phyloP scores from a whole-genome alignment of 2,329 filamentous ascomycete genomes.

The Malbranchea cinnamomea region DNA sequence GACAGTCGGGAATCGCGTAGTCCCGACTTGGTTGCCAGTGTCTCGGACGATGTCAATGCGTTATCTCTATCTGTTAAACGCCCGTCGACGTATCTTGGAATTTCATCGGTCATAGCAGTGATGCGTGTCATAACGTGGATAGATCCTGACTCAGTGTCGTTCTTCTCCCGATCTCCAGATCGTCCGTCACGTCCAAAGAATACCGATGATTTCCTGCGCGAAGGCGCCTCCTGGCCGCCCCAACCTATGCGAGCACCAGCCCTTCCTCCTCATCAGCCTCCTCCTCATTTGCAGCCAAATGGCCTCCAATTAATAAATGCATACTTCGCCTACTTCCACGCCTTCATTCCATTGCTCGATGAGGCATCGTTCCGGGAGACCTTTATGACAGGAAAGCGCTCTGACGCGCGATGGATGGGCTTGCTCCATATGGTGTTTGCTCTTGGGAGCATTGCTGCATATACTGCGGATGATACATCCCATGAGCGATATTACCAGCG shows the following conservation, averaged over 20 bases:
- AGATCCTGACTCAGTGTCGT: constrained; percentile 35
- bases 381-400: constrained; percentile 46
- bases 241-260: constrained; percentile 18
- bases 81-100: constrained; percentile 51
- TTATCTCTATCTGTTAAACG: constrained; percentile 48
- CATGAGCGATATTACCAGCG: constrained; percentile 57
- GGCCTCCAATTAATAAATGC: constrained; percentile 56
- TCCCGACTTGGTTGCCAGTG: constrained; percentile 41
- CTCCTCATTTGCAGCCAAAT: constrained; percentile 39
- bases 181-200: constrained; percentile 21
- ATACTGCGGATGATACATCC: constrained; percentile 45
- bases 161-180: constrained; percentile 30
- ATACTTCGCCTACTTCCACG: constrained; percentile 61
- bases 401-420: constrained; percentile 55
- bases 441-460: constrained; percentile 56
- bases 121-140: constrained; percentile 52
- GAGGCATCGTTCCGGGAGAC: constrained; percentile 54
- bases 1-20: constrained; percentile 32
- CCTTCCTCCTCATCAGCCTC: constrained; percentile 34
- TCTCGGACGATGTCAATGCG: constrained; percentile 58
- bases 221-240: constrained; percentile 15
- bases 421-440: constrained; percentile 64
- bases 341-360: constrained; percentile 59
- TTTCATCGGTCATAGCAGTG: constrained; percentile 61
- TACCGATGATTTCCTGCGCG: too few species aligned